These are phyloP conservation scores for Mycosphaerella sp. DNA, from an alignment of 2,329 filamentous ascomycete species.

Conservation along the genomic window DNA sequence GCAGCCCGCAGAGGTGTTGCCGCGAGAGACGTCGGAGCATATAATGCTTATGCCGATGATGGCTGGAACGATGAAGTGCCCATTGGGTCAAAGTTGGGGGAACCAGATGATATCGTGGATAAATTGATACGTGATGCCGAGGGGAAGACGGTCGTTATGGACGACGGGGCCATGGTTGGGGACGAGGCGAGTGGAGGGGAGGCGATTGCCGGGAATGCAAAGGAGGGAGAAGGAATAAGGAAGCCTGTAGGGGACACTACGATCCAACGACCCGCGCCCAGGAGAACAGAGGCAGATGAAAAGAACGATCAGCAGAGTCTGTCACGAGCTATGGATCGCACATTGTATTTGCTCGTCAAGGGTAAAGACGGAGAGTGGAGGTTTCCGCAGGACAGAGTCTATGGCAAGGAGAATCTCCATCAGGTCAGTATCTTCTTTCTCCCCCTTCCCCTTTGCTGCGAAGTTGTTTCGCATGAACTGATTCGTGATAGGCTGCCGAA, in stretches of 20 bases:
- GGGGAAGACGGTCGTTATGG: slow-evolving; percentile 32
- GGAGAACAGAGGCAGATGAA: slow-evolving; percentile 71
- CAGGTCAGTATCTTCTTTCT: slow-evolving; percentile 53
- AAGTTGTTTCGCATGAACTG: background rate
- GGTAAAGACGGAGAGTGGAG: slow-evolving; percentile 65
- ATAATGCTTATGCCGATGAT: slow-evolving; percentile 65
- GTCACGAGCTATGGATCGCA: slow-evolving; percentile 71
- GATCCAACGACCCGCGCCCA: slow-evolving; percentile 63
- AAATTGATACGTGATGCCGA: slow-evolving; percentile 71
- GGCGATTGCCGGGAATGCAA: slow-evolving; percentile 35
- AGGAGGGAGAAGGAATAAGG: slow-evolving; percentile 24
- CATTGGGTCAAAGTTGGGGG: slow-evolving; percentile 63
- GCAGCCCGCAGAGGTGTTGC: slow-evolving; percentile 61
- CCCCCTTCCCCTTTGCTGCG: background rate
- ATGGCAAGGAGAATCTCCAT: slow-evolving; percentile 69
- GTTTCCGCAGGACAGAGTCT: slow-evolving; percentile 69
- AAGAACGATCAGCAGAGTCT: slow-evolving; percentile 69
- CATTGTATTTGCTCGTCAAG: slow-evolving; percentile 82
- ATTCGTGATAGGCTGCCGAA: slow-evolving; percentile 62
- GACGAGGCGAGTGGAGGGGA: slow-evolving; percentile 42
- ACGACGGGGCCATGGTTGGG: slow-evolving; percentile 23
- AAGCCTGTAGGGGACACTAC: slow-evolving; percentile 23
- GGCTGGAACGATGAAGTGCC: slow-evolving; percentile 91
- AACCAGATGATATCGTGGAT: slow-evolving; percentile 59
- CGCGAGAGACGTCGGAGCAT: slow-evolving; percentile 77